phyloP scores from a whole-genome alignment of 495 filamentous ascomycete genomes.

The Xylaria longipes region DNA sequence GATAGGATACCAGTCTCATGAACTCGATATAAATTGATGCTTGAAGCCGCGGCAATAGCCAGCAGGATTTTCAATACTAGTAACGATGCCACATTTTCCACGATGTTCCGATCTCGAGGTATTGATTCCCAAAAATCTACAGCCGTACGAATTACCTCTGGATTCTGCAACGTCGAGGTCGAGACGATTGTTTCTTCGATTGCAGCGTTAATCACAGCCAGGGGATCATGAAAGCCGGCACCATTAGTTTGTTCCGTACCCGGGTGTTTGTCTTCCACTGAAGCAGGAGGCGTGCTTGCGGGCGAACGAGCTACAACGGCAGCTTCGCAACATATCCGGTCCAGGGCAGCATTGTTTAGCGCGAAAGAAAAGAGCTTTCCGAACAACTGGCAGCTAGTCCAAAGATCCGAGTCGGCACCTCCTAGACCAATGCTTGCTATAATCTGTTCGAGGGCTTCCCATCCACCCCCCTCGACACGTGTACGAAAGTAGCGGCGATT shows the following conservation, averaged over 20 bases:
- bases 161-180: constrained; percentile 63
- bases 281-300: not conserved
- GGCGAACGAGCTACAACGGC: constrained; percentile 21
- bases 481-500: constrained; percentile 86
- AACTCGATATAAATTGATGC: constrained; percentile 75
- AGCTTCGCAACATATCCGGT: constrained; percentile 54
- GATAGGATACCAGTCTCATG: constrained; percentile 80
- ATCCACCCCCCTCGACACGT: constrained; percentile 75
- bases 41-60: constrained; percentile 63
- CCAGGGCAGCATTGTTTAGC: constrained; percentile 74
- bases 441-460: constrained; percentile 74
- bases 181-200: constrained; percentile 58
- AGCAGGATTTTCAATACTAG: constrained; percentile 63
- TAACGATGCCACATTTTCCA: constrained; percentile 60
- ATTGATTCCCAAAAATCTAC: constrained; percentile 71
- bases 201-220: constrained; percentile 47
- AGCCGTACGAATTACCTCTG: constrained; percentile 68
- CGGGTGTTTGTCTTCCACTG: not conserved
- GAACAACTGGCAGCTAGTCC: constrained; percentile 77
- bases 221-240: constrained; percentile 28
- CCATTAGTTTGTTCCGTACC: not conserved
- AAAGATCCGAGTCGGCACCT: constrained; percentile 62
- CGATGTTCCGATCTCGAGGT: constrained; percentile 48
- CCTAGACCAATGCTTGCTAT: constrained; percentile 67
- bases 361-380: constrained; percentile 84